phyloP scores from a whole-genome alignment of 768 basidiomycete genomes.

The Postia placenta region DNA sequence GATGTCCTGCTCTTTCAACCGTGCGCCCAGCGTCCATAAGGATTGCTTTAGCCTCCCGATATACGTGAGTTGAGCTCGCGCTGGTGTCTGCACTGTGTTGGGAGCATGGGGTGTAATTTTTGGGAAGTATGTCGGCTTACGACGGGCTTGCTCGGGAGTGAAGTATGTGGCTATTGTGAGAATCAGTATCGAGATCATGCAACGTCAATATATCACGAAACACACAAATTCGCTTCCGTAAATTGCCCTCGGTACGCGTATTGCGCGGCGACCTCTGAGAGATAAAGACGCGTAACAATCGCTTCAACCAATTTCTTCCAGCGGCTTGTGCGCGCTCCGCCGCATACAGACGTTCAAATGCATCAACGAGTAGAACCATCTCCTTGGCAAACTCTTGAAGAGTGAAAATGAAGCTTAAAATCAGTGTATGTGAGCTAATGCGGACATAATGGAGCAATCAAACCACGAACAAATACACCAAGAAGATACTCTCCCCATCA shows the following conservation, averaged over 20 bases:
- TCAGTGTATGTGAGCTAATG: conserved; percentile 1
- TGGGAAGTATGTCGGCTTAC: conserved; percentile 64
- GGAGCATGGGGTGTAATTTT: conserved; percentile 79
- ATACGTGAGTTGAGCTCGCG: conserved; percentile 49
- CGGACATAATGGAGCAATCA: not conserved
- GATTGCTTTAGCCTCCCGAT: conserved; percentile 60
- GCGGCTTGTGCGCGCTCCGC: conserved; percentile 47
- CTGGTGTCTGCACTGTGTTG: conserved; percentile 79
- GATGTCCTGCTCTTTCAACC: conserved; percentile 65
- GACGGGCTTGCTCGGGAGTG: conserved; percentile 29
- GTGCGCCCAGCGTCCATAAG: conserved; percentile 65
- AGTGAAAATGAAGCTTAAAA: conserved; percentile 88
- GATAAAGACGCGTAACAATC: conserved; percentile 17
- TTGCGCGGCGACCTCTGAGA: not conserved
- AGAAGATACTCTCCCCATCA: conserved; percentile 80
- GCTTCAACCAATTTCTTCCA: conserved; percentile 33
- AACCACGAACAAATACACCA: conserved; percentile 83
- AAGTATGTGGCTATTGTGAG: conserved; percentile 43
- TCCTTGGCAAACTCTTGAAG: conserved; percentile 91
- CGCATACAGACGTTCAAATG: conserved; percentile 73
- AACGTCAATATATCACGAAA: not conserved
- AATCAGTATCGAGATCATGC: not conserved
- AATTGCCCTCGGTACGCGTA: conserved; percentile 10
- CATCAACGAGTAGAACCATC: conserved; percentile 73
- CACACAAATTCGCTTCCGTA: conserved; percentile 25